phyloP scores from a whole-genome alignment of 345 rosid genomes.

The Dipteronia dyeriana region DNA sequence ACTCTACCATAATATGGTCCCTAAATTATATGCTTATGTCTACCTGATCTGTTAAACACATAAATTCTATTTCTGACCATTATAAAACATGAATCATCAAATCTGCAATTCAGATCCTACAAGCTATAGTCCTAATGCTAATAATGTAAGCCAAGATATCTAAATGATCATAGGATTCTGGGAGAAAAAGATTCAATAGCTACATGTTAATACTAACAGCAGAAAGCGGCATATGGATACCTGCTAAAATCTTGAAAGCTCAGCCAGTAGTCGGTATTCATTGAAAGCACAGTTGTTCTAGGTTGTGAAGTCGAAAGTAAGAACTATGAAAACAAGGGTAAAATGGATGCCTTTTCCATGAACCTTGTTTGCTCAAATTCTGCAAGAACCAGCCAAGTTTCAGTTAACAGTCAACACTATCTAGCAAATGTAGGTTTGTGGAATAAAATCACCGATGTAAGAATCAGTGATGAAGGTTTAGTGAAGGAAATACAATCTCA shows the following conservation, averaged over 20 bases:
- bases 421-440: neutral
- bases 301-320: neutral
- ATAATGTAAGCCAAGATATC: neutral
- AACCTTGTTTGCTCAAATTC: neutral
- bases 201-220: neutral
- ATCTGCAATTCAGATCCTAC: constrained; percentile 1
- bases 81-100: neutral
- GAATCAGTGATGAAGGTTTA: neutral
- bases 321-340: neutral
- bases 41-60: neutral
- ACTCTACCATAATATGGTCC: neutral
- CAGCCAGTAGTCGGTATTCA: neutral
- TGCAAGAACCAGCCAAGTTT: neutral
- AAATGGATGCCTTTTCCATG: neutral
- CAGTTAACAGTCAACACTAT: neutral
- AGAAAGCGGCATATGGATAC: neutral
- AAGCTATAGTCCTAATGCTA: neutral
- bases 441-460: neutral
- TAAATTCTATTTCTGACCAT: neutral
- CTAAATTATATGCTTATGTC: neutral
- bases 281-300: neutral
- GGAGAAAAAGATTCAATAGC: neutral
- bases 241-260: neutral
- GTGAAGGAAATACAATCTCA: neutral
- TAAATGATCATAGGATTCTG: neutral